These are phyloP conservation scores for Cladosporium sp. DNA, from an alignment of 2,329 filamentous ascomycete genomes.

Conservation along the genomic window DNA sequence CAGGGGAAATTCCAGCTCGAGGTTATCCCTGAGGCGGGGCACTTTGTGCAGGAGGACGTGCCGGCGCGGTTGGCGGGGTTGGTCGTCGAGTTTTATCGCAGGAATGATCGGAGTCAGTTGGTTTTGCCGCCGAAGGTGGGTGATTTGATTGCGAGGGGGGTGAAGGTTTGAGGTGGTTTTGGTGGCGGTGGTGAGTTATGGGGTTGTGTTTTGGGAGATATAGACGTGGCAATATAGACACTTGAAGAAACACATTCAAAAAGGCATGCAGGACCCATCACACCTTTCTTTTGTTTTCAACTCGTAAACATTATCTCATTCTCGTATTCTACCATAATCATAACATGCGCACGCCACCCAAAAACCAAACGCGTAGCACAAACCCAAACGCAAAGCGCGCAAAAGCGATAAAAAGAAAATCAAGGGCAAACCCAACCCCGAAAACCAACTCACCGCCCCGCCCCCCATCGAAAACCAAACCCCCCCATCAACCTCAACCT, in stretches of 20 bases:
- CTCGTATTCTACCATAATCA: too few species aligned
- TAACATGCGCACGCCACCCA: too few species aligned
- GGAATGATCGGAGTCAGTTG: conserved; percentile 80
- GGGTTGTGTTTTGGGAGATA: too few species aligned
- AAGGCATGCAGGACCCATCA: too few species aligned
- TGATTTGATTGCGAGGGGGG: conserved; percentile 45
- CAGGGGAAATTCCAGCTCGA: conserved; percentile 96
- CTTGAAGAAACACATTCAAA: too few species aligned
- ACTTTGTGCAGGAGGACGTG: conserved; percentile 94
- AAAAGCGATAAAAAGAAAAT: too few species aligned
- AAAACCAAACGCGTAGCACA: too few species aligned
- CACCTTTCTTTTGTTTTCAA: too few species aligned
- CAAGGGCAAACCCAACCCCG: too few species aligned
- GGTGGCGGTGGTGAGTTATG: neutral
- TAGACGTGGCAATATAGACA: too few species aligned
- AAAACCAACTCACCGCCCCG: neutral
- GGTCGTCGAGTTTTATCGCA: conserved; percentile 82
- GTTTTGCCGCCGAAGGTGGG: conserved; percentile 86
- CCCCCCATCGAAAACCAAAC: neutral
- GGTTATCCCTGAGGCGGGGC: conserved; percentile 89
- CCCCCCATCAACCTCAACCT: neutral
- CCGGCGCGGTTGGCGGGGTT: conserved; percentile 83
- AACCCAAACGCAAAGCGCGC: too few species aligned
- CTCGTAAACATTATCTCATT: too few species aligned
- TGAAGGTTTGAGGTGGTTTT: conserved; percentile 42